Percentiles rank a stretch among this genome's conserved stretches.
Evolutionary conservation across 148 eudicot genomes (phyloP).

Genomic region (Chenopodium quinoa): DNA sequence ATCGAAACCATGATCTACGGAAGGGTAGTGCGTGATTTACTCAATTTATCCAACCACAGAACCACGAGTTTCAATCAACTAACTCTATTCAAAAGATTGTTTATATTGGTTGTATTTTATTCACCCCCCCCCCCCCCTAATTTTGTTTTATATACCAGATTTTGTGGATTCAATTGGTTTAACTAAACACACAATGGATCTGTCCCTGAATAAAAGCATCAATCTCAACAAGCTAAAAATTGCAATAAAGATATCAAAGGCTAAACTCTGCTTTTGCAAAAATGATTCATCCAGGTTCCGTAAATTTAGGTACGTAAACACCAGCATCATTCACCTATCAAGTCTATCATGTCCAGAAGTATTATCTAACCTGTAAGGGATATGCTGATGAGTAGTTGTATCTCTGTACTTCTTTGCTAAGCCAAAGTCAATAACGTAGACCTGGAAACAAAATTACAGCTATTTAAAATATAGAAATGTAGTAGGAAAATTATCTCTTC

Average conservation of each 20-base stretch:
- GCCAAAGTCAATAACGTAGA: slow-evolving; percentile 86
- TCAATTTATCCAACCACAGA: too few relatives aligned
- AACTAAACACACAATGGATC: too few relatives aligned
- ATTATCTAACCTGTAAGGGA: slow-evolving; percentile 75
- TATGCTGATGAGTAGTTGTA: slow-evolving; percentile 79
- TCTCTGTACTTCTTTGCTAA: slow-evolving; percentile 94
- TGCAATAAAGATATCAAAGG: not conserved
- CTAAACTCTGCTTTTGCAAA: not conserved
- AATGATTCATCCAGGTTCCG: not conserved
- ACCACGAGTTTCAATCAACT: too few relatives aligned
- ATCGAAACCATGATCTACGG: too few relatives aligned
- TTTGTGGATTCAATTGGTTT: too few relatives aligned
- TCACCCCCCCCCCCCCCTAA: too few relatives aligned
- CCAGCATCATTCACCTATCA: slow-evolving; percentile 11
- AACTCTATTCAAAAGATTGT: too few relatives aligned
- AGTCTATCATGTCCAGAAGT: slow-evolving; percentile 19
- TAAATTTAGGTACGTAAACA: not conserved
- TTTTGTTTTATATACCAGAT: too few relatives aligned
- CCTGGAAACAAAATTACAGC: slow-evolving; percentile 41
- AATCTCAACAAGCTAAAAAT: not conserved
- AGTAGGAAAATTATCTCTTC: not conserved
- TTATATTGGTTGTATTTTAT: too few relatives aligned
- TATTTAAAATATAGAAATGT: not conserved
- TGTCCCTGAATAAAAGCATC: not conserved
- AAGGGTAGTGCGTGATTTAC: too few relatives aligned